Percentiles rank a stretch among this genome's conserved stretches.
Conservation (phyloP, 2,329 filamentous ascomycete species). For the Pestalotiopsis sp. region DNA sequence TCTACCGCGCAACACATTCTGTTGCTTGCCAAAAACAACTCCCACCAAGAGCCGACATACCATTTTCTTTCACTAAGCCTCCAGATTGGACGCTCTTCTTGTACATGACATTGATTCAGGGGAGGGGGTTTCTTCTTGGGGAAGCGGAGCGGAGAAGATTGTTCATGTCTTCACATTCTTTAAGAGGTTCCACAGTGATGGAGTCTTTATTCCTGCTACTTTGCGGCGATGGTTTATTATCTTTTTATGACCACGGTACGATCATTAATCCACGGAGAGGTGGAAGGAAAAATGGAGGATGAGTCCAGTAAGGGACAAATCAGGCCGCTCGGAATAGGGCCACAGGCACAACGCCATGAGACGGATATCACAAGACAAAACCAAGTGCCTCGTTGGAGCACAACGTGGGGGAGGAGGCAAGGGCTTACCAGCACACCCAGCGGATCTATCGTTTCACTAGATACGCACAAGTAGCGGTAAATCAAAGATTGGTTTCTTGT, state of each 20-base stretch:
- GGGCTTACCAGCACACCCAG: neutral
- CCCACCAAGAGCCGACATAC: neutral
- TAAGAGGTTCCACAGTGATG: neutral
- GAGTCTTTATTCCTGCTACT: neutral
- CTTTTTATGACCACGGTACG: constrained; percentile 14
- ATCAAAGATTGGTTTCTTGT: too few relatives aligned
- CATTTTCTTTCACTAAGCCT: neutral
- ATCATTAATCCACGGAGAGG: constrained; percentile 10
- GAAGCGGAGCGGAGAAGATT: neutral
- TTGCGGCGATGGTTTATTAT: constrained; percentile 13
- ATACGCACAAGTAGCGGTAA: neutral
- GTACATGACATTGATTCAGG: constrained; percentile 3
- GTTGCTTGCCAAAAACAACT: neutral
- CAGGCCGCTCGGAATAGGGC: neutral
- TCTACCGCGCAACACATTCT: neutral
- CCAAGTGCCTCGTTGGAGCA: neutral
- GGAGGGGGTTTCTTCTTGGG: neutral
- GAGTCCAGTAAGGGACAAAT: neutral
- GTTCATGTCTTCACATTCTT: constrained; percentile 8
- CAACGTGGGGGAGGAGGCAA: constrained; percentile 25
- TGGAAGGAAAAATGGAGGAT: neutral
- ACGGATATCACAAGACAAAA: neutral
- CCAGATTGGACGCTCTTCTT: neutral
- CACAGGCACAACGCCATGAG: constrained; percentile 4
- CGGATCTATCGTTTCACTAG: neutral